Conservation (phyloP, 768 basidiomycete species). For the Strobilomyces echinocephalus region DNA sequence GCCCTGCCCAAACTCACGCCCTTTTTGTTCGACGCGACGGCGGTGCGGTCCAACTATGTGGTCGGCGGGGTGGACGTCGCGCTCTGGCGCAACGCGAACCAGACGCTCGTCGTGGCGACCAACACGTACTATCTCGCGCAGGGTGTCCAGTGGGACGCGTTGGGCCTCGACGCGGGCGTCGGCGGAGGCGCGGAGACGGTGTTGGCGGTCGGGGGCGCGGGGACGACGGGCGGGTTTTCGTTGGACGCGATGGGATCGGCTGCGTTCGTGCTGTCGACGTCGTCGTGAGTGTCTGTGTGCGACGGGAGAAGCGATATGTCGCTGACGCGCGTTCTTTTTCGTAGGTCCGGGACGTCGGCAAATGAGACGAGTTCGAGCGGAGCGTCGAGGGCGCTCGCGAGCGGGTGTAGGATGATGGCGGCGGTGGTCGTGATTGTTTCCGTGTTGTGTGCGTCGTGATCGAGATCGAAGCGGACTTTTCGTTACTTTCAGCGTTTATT, state of each 20-base stretch:
- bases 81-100: constrained; percentile 41
- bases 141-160: constrained; percentile 30
- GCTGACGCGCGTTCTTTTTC: not conserved
- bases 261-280: constrained; percentile 12
- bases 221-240: constrained; percentile 14
- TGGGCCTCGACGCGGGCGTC: constrained; percentile 13
- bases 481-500: not conserved
- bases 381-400: not conserved
- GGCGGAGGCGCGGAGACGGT: not conserved
- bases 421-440: not conserved
- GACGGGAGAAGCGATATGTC: not conserved
- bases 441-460: constrained; percentile 1
- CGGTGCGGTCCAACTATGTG: constrained; percentile 39
- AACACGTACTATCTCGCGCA: constrained; percentile 44
- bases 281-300: constrained; percentile 10
- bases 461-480: not conserved
- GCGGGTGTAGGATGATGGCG: not conserved
- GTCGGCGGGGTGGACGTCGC: constrained; percentile 45
- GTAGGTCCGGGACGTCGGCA: not conserved
- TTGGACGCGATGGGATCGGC: constrained; percentile 18
- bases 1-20: constrained; percentile 42
- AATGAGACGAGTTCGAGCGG: not conserved
- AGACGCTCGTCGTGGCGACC: constrained; percentile 47
- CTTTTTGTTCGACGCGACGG: constrained; percentile 42
- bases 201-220: constrained; percentile 14